Percentiles rank a stretch among this genome's conserved stretches.
Evolutionary conservation across 164 flowering plant genomes (phyloP).

Genomic region (Warburgia ugandensis): DNA sequence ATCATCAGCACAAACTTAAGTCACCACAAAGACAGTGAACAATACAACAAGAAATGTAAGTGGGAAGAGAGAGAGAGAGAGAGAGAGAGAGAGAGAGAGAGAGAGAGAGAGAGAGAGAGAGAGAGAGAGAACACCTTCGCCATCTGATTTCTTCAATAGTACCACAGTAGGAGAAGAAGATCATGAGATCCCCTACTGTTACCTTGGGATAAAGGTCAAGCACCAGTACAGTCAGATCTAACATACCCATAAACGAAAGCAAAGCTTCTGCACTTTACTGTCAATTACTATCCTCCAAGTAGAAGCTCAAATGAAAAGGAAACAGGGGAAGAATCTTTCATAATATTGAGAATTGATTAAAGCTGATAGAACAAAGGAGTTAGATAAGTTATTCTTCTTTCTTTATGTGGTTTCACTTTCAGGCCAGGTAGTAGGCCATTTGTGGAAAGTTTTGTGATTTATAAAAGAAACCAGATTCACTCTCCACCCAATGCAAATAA

Average conservation of each 20-base stretch:
- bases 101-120: constrained; percentile 1
- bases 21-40: constrained; percentile 16
- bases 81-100: constrained; percentile 4
- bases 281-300: neutral
- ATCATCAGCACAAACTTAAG: neutral
- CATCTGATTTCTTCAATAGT: constrained; percentile 1
- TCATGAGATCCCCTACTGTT: constrained; percentile 18
- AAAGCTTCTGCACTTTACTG: neutral
- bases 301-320: neutral
- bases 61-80: constrained; percentile 18
- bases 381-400: neutral
- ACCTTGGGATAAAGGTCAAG: constrained; percentile 26
- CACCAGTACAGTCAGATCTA: constrained; percentile 20
- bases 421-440: too few relatives aligned
- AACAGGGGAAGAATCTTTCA: neutral
- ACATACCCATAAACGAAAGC: neutral
- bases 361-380: neutral
- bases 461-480: too few relatives aligned
- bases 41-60: constrained; percentile 3
- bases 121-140: constrained; percentile 1
- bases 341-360: neutral
- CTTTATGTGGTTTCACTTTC: too few relatives aligned
- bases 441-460: too few relatives aligned
- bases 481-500: too few relatives aligned
- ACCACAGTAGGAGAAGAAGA: constrained; percentile 21